Evolutionary conservation across 2,329 filamentous ascomycete species (phyloP), one percentile per base, ranked within the genome.

Genomic region (Fonsecaea erecta): DNA sequence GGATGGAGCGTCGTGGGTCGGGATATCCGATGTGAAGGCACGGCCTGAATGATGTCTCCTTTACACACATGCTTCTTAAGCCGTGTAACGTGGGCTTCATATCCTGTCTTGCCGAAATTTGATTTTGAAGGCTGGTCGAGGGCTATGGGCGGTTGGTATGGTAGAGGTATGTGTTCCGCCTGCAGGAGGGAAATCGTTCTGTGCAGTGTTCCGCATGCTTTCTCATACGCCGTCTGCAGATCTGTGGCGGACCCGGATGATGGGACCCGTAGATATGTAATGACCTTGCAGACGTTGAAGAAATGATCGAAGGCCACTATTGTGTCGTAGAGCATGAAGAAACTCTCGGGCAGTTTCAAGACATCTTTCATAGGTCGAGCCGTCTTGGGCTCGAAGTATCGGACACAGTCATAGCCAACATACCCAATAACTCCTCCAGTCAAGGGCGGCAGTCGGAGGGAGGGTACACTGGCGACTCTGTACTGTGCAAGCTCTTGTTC

Each of bases 301-400:
- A 98, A 97, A 74, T 96, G 90, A 75, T 99, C 95, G 74, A 98
- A 93, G 9, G 93, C 93, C 30, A 99, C 85, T 66, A 98, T 90
- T 46, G 94, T 97, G 76, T 98, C 91, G 77, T 92, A 98, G 14
- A 99, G 84, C 92, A 98, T 98, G 77, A 99, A 98, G 32, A 98
- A 83, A 65, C 92, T 93, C 83, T 99, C 95, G 0, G 95, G 95
- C 48, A 98, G 91, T 66, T 90, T 82, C 24, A 98, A 84, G 32
- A 96, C 85, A 78, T 99, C 95, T 78, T 95, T 90, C 83, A 97
- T 87, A 2, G 92, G 87, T 56, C 93, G 86, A 28, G 88, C 89
- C n/a, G 95, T 98, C 84, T 93, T 96, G 67, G 95, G 95, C 83
- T 99, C 95, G 72, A 99, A 99, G 80, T 98, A 98, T 75, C 90